Conservation (phyloP, 495 filamentous ascomycete genomes). For the Patellaria atrata region DNA sequence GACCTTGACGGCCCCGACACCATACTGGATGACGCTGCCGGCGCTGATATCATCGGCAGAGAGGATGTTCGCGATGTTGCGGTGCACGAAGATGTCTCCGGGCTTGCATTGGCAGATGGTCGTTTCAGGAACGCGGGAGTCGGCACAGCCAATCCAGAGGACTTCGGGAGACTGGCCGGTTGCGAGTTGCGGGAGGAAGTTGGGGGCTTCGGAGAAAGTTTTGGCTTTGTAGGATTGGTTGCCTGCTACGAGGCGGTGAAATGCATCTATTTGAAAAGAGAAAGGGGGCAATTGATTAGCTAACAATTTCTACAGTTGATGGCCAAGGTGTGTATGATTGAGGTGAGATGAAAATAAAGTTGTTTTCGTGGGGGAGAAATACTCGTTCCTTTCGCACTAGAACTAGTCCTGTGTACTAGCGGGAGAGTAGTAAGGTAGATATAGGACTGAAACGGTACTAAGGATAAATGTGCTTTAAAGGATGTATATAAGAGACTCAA, state of each 20-base stretch:
- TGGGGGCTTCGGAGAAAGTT: conserved; percentile 48
- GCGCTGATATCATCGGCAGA: conserved; percentile 63
- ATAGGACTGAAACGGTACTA: no score
- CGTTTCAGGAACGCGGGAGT: conserved; percentile 79
- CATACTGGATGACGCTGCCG: conserved; percentile 68
- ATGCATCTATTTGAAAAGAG: conserved; percentile 27
- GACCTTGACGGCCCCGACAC: conserved; percentile 59
- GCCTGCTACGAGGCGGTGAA: conserved; percentile 40
- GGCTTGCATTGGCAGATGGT: conserved; percentile 66
- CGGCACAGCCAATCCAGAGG: conserved; percentile 87
- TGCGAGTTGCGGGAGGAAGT: conserved; percentile 57
- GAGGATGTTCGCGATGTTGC: conserved; percentile 88
- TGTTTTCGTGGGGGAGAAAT: no score
- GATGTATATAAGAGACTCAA: no score
- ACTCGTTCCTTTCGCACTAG: no score
- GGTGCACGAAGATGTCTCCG: conserved; percentile 85
- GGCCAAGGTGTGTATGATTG: no score
- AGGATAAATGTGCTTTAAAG: no score
- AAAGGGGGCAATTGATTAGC: no score
- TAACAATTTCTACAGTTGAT: no score
- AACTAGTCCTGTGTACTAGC: no score
- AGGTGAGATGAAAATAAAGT: no score
- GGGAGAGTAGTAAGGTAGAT: no score
- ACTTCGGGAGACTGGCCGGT: conserved; percentile 59
- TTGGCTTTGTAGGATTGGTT: conserved; percentile 63